A percentile compares a stretch with the other conserved stretches of the same genome.
These are phyloP conservation scores for Mycena indigotica DNA, from an alignment of 768 basidiomycete species.

Conservation along the genomic window DNA sequence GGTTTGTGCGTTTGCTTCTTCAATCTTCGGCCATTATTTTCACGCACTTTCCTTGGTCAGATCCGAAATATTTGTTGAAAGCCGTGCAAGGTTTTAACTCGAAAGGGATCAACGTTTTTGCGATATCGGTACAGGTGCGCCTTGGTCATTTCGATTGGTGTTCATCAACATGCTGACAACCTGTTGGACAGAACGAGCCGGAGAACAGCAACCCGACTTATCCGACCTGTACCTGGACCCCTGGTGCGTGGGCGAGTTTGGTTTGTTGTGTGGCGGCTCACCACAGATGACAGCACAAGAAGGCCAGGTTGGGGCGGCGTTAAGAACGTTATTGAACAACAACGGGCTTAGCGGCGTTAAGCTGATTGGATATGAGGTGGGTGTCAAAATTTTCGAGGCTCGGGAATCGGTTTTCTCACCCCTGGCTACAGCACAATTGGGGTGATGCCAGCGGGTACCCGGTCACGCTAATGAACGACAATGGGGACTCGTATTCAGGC, in stretches of 20 bases:
- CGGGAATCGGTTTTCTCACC: too few species aligned
- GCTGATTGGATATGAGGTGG: conserved; percentile 52
- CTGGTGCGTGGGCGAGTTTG: conserved; percentile 20
- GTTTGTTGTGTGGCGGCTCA: not conserved
- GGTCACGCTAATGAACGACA: conserved; percentile 60
- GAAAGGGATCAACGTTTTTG: conserved; percentile 63
- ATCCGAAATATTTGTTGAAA: conserved; percentile 73
- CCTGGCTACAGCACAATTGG: conserved; percentile 80
- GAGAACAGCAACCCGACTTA: conserved; percentile 68
- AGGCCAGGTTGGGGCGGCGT: conserved; percentile 56
- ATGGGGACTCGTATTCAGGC: conserved; percentile 57
- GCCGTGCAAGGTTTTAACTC: conserved; percentile 66
- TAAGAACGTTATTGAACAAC: conserved; percentile 64
- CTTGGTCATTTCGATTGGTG: not conserved
- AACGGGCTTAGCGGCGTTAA: conserved; percentile 62
- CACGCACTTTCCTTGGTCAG: too few species aligned
- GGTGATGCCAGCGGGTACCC: conserved; percentile 65
- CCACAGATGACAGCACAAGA: conserved; percentile 39
- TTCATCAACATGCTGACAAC: not conserved
- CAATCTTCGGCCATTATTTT: too few species aligned
- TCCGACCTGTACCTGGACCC: conserved; percentile 61
- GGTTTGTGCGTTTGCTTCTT: not conserved
- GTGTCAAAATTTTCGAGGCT: too few species aligned
- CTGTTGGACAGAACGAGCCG: conserved; percentile 45
- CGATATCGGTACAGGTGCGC: conserved; percentile 55